Percentiles rank a stretch among this genome's conserved stretches.
Evolutionary conservation across 768 basidiomycete genomes (phyloP).

Genomic region (Tulasnella sp.): DNA sequence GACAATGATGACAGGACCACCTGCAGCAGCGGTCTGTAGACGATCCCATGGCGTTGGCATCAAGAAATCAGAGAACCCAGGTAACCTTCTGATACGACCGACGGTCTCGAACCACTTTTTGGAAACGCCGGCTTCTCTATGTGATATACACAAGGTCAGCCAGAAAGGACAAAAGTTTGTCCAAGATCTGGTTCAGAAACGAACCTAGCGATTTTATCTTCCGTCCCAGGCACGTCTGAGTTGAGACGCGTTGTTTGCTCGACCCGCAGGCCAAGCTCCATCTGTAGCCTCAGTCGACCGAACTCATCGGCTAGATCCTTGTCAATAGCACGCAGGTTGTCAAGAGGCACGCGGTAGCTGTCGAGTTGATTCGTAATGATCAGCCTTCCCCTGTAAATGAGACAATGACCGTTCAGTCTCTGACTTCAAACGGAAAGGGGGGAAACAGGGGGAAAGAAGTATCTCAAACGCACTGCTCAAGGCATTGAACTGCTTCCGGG

Average conservation of each 20-base stretch:
- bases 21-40: not conserved
- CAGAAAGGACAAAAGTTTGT: no score
- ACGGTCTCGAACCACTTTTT: not conserved
- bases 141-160: not conserved
- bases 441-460: no score
- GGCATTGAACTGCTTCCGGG: not conserved
- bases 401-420: no score
- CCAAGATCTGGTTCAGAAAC: not conserved
- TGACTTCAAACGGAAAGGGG: no score
- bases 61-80: not conserved
- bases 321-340: not conserved
- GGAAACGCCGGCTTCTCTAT: not conserved
- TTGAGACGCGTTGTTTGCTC: no score
- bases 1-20: not conserved
- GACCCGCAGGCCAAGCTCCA: no score
- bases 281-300: not conserved
- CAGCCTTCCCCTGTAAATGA: no score
- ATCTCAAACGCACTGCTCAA: not conserved
- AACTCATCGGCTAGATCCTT: not conserved
- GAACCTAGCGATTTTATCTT: not conserved
- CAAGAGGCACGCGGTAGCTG: not conserved
- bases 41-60: not conserved
- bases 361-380: not conserved
- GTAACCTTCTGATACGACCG: not conserved
- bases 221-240: not conserved